Percentiles rank a stretch among this genome's conserved stretches.
Evolutionary conservation across 1,139 yeast species (phyloP).

Genomic region (Pichia sp.): DNA sequence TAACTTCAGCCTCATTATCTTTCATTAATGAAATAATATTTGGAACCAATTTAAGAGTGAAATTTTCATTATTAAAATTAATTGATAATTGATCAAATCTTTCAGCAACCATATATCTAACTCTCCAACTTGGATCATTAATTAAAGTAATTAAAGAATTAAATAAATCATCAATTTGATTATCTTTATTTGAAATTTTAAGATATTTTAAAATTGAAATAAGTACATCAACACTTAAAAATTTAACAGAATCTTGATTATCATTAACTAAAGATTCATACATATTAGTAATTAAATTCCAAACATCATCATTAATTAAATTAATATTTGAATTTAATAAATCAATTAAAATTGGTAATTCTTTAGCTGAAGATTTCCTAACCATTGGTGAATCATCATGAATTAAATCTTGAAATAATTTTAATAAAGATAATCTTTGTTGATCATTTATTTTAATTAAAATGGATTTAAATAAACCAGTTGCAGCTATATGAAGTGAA

Average conservation of each 20-base stretch:
- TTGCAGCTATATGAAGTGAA: conserved; percentile 84
- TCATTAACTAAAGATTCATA: conserved; percentile 75
- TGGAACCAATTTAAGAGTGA: conserved; percentile 54
- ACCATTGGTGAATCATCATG: conserved; percentile 98
- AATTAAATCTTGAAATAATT: conserved; percentile 62
- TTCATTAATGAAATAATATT: conserved; percentile 74
- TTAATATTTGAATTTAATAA: conserved; percentile 36
- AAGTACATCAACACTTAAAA: conserved; percentile 80
- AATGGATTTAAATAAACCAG: conserved; percentile 78
- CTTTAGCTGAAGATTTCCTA: conserved; percentile 86
- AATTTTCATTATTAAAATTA: conserved; percentile 51
- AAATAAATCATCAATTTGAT: conserved; percentile 58
- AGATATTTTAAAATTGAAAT: conserved; percentile 65
- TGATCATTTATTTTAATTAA: conserved; percentile 54
- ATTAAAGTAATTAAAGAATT: conserved; percentile 61
- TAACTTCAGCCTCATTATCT: conserved; percentile 94
- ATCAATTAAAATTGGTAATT: conserved; percentile 68
- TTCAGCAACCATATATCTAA: conserved; percentile 95
- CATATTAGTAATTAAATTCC: conserved; percentile 76
- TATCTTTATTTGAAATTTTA: conserved; percentile 45
- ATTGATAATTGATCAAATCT: conserved; percentile 70
- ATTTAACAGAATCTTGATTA: conserved; percentile 92
- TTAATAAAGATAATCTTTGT: conserved; percentile 53
- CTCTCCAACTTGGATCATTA: conserved; percentile 95
- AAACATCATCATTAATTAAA: conserved; percentile 34